Base-by-base conservation (phyloP, 305 asterid genomes). In the Stenogyne calaminthoides region DNA sequence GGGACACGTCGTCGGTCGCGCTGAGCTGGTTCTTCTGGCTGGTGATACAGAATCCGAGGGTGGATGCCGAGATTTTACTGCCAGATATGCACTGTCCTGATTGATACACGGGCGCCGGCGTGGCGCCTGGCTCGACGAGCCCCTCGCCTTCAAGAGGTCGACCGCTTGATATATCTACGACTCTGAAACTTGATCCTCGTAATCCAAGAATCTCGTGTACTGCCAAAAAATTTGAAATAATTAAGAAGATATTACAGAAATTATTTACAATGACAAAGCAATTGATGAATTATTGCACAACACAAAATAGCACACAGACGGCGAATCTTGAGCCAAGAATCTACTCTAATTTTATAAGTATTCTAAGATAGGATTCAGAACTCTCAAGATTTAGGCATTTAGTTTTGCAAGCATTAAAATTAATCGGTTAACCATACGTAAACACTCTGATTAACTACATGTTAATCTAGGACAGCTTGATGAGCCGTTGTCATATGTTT, bases 191-290 rank as follows among this genome's bases (percentile, higher is more conserved):
- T 77, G 80, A 73, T 68, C 88, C 97, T 76, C 62, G 83, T 80
- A 94, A 68, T 39, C 97, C 97, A 69, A 94, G 93, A 86, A 86
- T 75, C 76, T 91, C 97, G 52, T 90, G 99, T n/a, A 93, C 98
- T 91, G 95, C 77, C 82, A 81, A 61, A 18, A 76, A 49, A 54
- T 78, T 36, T 40, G 2, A n/a, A 32, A n/a, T 44, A 18, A 8
- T 25, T 25, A 58, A 5, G 19, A 51, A n/a, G 18, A 44, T 64
- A 9, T n/a, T 0, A n/a, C 18, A 32, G 14, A 70, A 39, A 19
- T 65, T 4, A 7, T 10, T 58, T 9, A 27, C 27, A 56, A 3
- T 6, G 58, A 3, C 16, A 54, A 9, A 52, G 76, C 42, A 46
- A 60, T 7, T 9, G 22, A 58, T 15, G 22, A 39, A 22, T 39